These are phyloP conservation scores for Isatis tinctoria DNA, from an alignment of 345 rosid species.

Conservation along the genomic window DNA sequence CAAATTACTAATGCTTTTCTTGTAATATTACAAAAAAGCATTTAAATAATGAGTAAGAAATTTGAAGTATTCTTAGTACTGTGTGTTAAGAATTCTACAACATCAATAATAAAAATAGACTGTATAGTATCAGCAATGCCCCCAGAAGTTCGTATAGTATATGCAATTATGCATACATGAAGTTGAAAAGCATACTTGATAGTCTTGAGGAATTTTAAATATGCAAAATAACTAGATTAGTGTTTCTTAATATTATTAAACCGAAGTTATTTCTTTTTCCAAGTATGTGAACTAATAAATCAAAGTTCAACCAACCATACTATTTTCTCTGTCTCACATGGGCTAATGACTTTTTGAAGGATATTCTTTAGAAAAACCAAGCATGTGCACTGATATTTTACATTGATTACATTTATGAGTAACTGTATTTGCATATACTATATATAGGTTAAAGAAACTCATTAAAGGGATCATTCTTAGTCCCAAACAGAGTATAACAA, in stretches of 20 bases:
- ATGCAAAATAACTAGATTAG: not conserved
- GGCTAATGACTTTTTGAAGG: not conserved
- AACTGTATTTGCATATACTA: not conserved
- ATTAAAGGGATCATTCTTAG: not conserved
- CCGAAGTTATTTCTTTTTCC: not conserved
- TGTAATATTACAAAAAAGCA: not conserved
- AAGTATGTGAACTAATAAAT: not conserved
- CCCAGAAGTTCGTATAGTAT: not conserved
- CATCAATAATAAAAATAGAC: not conserved
- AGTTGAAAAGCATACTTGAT: not conserved
- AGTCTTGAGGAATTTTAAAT: not conserved
- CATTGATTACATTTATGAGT: no score
- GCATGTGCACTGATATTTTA: no score
- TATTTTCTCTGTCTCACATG: no score
- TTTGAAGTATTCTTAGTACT: not conserved
- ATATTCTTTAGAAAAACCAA: not conserved
- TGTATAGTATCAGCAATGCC: not conserved
- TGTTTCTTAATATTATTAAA: not conserved
- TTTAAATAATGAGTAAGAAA: not conserved
- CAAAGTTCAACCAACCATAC: not conserved
- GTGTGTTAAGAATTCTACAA: not conserved
- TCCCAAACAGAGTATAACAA: conserved; percentile 20
- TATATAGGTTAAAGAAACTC: conserved; percentile 1
- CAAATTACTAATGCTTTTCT: not conserved
- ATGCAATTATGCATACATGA: not conserved